Evolutionary conservation across 2,329 filamentous ascomycete genomes (phyloP).

Genomic region (Fusarium sp.): DNA sequence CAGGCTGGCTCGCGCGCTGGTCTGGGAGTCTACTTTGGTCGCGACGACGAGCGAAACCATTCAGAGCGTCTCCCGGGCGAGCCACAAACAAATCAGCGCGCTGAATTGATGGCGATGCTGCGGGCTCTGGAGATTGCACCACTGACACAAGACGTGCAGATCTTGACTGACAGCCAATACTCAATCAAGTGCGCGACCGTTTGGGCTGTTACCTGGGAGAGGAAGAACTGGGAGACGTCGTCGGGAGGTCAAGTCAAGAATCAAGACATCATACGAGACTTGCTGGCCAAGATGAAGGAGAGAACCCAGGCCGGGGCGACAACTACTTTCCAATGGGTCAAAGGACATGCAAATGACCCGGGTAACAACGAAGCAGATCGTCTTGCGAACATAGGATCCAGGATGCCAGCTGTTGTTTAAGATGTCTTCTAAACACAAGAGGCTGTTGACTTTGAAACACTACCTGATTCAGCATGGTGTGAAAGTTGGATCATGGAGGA

Average conservation of each 20-base stretch:
- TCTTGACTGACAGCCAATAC: constrained; percentile 92
- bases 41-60: constrained; percentile 70
- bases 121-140: constrained; percentile 84
- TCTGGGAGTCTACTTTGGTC: constrained; percentile 74
- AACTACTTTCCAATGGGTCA: constrained; percentile 88
- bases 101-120: constrained; percentile 90
- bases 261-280: constrained; percentile 81
- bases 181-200: constrained; percentile 88
- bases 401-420: constrained; percentile 42
- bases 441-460: neutral
- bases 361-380: constrained; percentile 87
- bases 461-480: neutral
- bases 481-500: neutral
- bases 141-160: constrained; percentile 75
- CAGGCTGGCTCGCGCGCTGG: constrained; percentile 67
- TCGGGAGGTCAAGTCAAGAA: constrained; percentile 83
- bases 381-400: constrained; percentile 72
- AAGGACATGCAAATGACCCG: constrained; percentile 79
- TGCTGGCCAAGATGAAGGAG: constrained; percentile 78
- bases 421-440: neutral
- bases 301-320: constrained; percentile 69
- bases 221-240: constrained; percentile 81
- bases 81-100: constrained; percentile 92
- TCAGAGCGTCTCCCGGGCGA: constrained; percentile 81
- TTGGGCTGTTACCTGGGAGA: constrained; percentile 85